These are phyloP conservation scores for Centrapalus pauciflorus DNA, from an alignment of 129 eudicot genomes.

Conservation along the genomic window DNA sequence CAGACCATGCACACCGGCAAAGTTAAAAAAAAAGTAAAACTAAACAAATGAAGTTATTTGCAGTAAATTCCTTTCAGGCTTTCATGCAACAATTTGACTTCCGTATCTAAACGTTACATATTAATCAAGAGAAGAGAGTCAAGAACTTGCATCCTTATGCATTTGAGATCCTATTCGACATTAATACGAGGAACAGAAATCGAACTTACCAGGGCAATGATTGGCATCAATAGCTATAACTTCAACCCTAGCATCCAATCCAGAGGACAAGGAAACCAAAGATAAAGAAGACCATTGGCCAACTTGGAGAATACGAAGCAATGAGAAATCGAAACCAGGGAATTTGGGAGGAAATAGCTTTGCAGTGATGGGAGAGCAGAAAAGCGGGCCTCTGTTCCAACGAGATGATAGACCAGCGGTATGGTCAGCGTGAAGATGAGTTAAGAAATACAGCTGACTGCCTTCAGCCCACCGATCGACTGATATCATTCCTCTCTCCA, in stretches of 20 bases:
- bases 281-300: conserved; percentile 59
- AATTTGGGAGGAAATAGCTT: conserved; percentile 71
- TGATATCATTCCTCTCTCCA: conserved; percentile 85
- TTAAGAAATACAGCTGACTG: conserved; percentile 75
- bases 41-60: background rate
- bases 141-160: background rate
- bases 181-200: too few species aligned
- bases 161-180: too few species aligned
- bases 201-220: conserved; percentile 73
- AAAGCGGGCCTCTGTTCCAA: conserved; percentile 64
- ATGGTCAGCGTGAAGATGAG: conserved; percentile 95
- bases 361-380: conserved; percentile 75
- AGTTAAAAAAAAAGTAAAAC: background rate
- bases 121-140: background rate
- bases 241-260: conserved; percentile 24
- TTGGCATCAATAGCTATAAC: conserved; percentile 74
- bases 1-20: background rate
- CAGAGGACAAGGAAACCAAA: conserved; percentile 38
- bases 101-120: background rate
- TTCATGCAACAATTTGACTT: background rate
- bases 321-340: conserved; percentile 58
- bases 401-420: conserved; percentile 66
- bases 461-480: conserved; percentile 73
- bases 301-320: conserved; percentile 49
- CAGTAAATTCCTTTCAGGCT: background rate